Evolutionary conservation across 2,329 filamentous ascomycete species (phyloP).

Genomic region (Talaromyces rugulosus): DNA sequence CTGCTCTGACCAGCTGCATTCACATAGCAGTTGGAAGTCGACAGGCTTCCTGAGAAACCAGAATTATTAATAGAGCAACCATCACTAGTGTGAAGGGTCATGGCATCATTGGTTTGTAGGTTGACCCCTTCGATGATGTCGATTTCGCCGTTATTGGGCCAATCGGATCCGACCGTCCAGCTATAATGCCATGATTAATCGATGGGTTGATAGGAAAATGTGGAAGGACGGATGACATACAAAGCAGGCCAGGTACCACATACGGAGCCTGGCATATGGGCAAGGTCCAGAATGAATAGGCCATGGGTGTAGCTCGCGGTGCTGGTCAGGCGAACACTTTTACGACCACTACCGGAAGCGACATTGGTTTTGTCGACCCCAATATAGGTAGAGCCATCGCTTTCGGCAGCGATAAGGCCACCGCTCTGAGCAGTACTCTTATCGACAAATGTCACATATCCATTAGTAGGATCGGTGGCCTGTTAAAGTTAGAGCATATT

Average conservation of each 20-base stretch:
- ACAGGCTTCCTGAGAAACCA: conserved; percentile 47
- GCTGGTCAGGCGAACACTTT: conserved; percentile 42
- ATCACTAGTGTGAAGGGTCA: conserved; percentile 47
- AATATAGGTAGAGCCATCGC: conserved; percentile 37
- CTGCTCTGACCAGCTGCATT: conserved; percentile 22
- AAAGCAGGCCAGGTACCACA: conserved; percentile 52
- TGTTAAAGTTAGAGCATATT: not conserved
- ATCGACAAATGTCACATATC: conserved; percentile 21
- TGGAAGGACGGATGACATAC: not conserved
- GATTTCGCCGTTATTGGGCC: conserved; percentile 45
- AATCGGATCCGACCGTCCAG: conserved; percentile 39
- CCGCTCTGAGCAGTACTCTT: conserved; percentile 32
- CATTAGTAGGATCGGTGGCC: not conserved
- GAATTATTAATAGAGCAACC: conserved; percentile 42
- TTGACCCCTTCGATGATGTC: conserved; percentile 52
- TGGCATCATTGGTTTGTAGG: conserved; percentile 37
- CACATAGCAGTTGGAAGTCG: conserved; percentile 48
- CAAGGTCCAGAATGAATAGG: conserved; percentile 44
- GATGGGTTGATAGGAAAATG: not conserved
- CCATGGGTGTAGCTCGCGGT: conserved; percentile 43
- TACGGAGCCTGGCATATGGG: conserved; percentile 43
- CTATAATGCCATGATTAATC: not conserved
- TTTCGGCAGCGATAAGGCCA: conserved; percentile 32
- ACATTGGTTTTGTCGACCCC: conserved; percentile 40
- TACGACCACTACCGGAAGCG: conserved; percentile 34